These are phyloP conservation scores for Mucor racemosus DNA, from an alignment of 371 early-diverging fungal species.

Conservation along the genomic window DNA sequence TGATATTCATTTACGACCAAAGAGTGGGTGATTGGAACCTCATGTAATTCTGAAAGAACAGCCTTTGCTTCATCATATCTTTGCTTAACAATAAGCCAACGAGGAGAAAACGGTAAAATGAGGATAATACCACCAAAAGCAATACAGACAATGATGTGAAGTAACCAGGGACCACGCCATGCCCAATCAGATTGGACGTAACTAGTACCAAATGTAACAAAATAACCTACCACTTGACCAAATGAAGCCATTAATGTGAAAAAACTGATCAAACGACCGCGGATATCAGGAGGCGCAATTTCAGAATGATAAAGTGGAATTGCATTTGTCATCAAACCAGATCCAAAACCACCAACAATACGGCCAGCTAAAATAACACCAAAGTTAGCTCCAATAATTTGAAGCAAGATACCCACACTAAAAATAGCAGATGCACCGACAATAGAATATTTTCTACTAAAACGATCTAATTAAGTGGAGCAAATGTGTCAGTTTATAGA, in stretches of 20 bases:
- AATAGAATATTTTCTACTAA: slow-evolving; percentile 47
- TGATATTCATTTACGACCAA: slow-evolving; percentile 41
- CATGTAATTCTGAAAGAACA: slow-evolving; percentile 43
- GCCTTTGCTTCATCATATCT: slow-evolving; percentile 45
- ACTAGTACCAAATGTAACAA: slow-evolving; percentile 51
- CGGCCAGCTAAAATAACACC: slow-evolving; percentile 41
- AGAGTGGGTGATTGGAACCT: slow-evolving; percentile 33
- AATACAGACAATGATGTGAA: slow-evolving; percentile 36
- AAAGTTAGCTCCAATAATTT: slow-evolving; percentile 44
- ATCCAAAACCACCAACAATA: slow-evolving; percentile 45
- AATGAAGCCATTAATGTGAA: slow-evolving; percentile 43
- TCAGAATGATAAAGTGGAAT: slow-evolving; percentile 53
- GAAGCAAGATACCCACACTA: slow-evolving; percentile 40
- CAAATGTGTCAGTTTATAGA: background rate
- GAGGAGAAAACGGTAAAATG: slow-evolving; percentile 58
- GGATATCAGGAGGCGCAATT: slow-evolving; percentile 76
- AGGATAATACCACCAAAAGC: slow-evolving; percentile 15
- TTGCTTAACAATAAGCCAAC: slow-evolving; percentile 59
- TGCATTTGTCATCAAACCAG: slow-evolving; percentile 48
- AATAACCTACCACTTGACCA: slow-evolving; percentile 50
- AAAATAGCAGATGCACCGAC: slow-evolving; percentile 36
- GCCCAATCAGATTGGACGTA: slow-evolving; percentile 41
- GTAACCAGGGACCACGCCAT: slow-evolving; percentile 49
- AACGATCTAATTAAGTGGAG: slow-evolving; percentile 32
- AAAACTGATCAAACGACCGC: slow-evolving; percentile 51